These are phyloP conservation scores for Vitis hybrid DNA, from an alignment of 177 flowering plant species.

Conservation along the genomic window DNA sequence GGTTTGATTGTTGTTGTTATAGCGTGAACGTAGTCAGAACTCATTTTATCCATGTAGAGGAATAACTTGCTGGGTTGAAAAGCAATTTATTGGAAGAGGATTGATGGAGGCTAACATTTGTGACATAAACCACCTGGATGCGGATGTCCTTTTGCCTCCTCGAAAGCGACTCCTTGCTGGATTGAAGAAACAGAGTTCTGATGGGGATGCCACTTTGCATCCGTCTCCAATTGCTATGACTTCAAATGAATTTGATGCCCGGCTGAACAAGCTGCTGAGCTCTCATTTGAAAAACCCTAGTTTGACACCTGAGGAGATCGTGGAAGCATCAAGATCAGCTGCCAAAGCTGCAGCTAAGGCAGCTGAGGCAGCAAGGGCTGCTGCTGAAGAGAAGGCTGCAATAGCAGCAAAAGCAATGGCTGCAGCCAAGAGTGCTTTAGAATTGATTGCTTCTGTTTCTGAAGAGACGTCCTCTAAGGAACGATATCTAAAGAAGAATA, in stretches of 20 bases:
- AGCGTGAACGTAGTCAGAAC: slow-evolving; percentile 10
- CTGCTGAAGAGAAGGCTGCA: slow-evolving; percentile 81
- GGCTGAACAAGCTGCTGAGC: slow-evolving; percentile 38
- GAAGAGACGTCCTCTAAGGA: slow-evolving; percentile 38
- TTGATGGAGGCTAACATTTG: slow-evolving; percentile 54
- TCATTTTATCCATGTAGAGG: slow-evolving; percentile 11
- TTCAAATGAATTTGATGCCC: slow-evolving; percentile 37
- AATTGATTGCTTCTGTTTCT: slow-evolving; percentile 56
- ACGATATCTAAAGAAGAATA: slow-evolving; percentile 43
- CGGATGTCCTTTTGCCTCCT: slow-evolving; percentile 78
- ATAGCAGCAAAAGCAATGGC: slow-evolving; percentile 75
- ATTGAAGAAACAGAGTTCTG: slow-evolving; percentile 62
- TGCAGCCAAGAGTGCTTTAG: slow-evolving; percentile 82
- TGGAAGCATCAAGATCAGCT: slow-evolving; percentile 64
- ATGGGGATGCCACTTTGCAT: slow-evolving; percentile 28
- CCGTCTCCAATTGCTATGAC: slow-evolving; percentile 25
- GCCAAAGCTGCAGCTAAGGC: slow-evolving; percentile 60
- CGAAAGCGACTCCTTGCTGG: slow-evolving; percentile 90
- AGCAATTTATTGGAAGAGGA: slow-evolving; percentile 6
- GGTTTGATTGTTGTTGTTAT: slow-evolving; percentile 11
- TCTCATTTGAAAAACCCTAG: slow-evolving; percentile 29
- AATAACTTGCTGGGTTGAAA: not conserved
- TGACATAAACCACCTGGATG: slow-evolving; percentile 56
- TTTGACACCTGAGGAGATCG: slow-evolving; percentile 63
- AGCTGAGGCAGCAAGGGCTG: slow-evolving; percentile 76